phyloP scores from a whole-genome alignment of 192 early-diverging fungal species.

The Dispira parvispora region DNA sequence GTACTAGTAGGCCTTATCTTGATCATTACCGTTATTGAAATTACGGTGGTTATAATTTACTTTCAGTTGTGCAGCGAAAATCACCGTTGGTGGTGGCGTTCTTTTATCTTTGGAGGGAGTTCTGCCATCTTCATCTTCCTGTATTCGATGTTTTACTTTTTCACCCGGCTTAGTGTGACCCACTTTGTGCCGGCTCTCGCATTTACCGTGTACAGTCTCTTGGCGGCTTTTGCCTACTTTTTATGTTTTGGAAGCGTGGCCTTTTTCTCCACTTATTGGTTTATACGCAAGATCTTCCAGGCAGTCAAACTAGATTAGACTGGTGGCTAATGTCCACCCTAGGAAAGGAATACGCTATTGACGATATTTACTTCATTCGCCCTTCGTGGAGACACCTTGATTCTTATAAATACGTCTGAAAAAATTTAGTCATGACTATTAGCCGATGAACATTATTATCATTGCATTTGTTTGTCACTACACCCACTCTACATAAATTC shows the following conservation, averaged over 20 bases:
- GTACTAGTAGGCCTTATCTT: constrained; percentile 40
- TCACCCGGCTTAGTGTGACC: constrained; percentile 38
- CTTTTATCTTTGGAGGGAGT: constrained; percentile 60
- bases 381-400: too few species aligned
- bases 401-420: too few species aligned
- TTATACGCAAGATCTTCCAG: constrained; percentile 56
- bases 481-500: too few species aligned
- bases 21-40: constrained; percentile 38
- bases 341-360: too few species aligned
- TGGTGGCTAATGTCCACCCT: neutral
- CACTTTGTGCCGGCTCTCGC: constrained; percentile 51
- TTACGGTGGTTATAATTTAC: constrained; percentile 50
- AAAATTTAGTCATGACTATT: too few species aligned
- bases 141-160: constrained; percentile 61
- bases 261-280: constrained; percentile 51
- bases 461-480: too few species aligned
- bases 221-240: constrained; percentile 49
- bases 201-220: constrained; percentile 54
- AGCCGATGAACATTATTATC: too few species aligned
- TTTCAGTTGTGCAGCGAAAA: constrained; percentile 47
- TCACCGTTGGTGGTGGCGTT: constrained; percentile 88
- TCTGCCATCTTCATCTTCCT: constrained; percentile 64
- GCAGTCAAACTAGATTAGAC: constrained; percentile 58
- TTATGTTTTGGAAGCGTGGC: constrained; percentile 59
- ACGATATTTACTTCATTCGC: too few species aligned